Conservation (phyloP, 768 basidiomycete species). For the Dendrothele bispora region DNA sequence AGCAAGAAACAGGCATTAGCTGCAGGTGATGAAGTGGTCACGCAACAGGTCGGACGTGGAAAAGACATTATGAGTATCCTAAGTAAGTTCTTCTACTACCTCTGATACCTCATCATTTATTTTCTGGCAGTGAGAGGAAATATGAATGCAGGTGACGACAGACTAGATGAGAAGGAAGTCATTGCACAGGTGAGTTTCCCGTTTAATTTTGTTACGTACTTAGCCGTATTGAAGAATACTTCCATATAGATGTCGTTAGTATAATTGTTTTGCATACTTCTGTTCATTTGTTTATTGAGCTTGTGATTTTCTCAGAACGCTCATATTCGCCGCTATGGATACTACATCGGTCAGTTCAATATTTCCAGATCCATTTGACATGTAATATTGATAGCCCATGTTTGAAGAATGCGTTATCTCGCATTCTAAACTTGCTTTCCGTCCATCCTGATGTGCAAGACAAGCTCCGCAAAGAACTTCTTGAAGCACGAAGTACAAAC, state of each 20-base stretch:
- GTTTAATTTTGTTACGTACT: neutral
- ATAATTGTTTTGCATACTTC: neutral
- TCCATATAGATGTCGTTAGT: constrained; percentile 7
- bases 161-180: constrained; percentile 33
- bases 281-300: neutral
- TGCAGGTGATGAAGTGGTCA: constrained; percentile 22
- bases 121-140: constrained; percentile 32
- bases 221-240: no score
- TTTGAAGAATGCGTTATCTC: constrained; percentile 26
- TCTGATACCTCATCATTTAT: neutral
- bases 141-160: constrained; percentile 29
- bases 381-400: no score
- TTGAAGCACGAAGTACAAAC: constrained; percentile 21
- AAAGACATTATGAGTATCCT: constrained; percentile 38
- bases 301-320: constrained; percentile 20
- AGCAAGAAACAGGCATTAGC: constrained; percentile 26
- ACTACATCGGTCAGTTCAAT: constrained; percentile 31
- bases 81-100: constrained; percentile 13
- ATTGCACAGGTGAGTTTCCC: constrained; percentile 24
- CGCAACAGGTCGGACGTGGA: constrained; percentile 27
- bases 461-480: constrained; percentile 34
- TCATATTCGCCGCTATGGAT: constrained; percentile 43
- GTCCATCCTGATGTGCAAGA: constrained; percentile 36
- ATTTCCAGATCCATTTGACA: neutral
- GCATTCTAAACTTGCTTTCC: constrained; percentile 32